A percentile compares a stretch with the other conserved stretches of the same genome.
Conservation (phyloP, 2,329 filamentous ascomycete genomes). For the Chaetomiaceae sp. region DNA sequence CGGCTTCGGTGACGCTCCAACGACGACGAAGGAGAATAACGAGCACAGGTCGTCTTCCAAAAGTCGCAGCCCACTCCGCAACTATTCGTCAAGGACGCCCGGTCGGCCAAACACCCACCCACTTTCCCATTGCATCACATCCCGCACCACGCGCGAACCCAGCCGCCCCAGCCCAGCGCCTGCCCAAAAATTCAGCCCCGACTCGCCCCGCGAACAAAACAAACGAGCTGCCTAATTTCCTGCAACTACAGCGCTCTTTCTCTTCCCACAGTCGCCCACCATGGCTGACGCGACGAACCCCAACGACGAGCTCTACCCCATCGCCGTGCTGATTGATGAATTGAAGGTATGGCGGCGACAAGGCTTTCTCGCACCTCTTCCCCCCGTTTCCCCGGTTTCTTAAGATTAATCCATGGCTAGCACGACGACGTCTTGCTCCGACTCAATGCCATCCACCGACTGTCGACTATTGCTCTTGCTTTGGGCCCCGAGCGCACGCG, state of each 20-base stretch:
- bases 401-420: constrained; percentile 44
- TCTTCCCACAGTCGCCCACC: constrained; percentile 29
- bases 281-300: constrained; percentile 89
- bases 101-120: constrained; percentile 20
- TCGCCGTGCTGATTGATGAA: constrained; percentile 99
- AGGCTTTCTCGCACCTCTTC: constrained; percentile 5
- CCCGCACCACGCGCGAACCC: constrained; percentile 23
- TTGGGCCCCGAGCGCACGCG: constrained; percentile 93
- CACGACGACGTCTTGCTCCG: constrained; percentile 98
- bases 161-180: constrained; percentile 20
- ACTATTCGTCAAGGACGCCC: constrained; percentile 9
- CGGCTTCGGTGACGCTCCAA: neutral
- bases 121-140: constrained; percentile 26
- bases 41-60: neutral
- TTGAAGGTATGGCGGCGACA: constrained; percentile 68
- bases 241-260: constrained; percentile 12
- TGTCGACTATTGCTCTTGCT: constrained; percentile 96
- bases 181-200: constrained; percentile 18
- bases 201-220: constrained; percentile 7
- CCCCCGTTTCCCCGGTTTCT: constrained; percentile 12
- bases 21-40: neutral
- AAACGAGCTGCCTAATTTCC: constrained; percentile 6
- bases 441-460: constrained; percentile 95
- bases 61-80: neutral
- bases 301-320: constrained; percentile 98